Percentiles rank a stretch among this genome's conserved stretches.
These are phyloP conservation scores for Kurtzmaniella natalensis DNA, from an alignment of 1,139 yeast species.

Conservation along the genomic window DNA sequence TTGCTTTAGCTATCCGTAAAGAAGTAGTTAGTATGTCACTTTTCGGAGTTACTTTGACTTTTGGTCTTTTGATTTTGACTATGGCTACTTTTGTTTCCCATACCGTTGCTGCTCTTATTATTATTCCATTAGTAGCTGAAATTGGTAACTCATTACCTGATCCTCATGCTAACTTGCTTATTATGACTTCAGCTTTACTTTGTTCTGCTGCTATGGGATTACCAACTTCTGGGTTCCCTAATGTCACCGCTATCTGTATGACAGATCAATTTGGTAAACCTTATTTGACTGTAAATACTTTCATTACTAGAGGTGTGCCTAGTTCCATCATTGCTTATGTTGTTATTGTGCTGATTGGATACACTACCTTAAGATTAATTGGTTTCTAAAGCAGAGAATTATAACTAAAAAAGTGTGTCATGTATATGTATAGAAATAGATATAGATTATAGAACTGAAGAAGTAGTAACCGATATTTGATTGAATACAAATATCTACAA, in stretches of 20 bases:
- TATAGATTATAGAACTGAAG: not conserved
- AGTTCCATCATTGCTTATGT: constrained; percentile 69
- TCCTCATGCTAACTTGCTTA: constrained; percentile 68
- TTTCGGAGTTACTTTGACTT: constrained; percentile 58
- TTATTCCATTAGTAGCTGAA: constrained; percentile 82
- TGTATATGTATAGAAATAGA: no score
- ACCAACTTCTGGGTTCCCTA: constrained; percentile 96
- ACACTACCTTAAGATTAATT: constrained; percentile 50
- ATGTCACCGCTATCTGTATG: constrained; percentile 91
- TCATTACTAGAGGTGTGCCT: constrained; percentile 86
- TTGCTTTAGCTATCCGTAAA: constrained; percentile 53
- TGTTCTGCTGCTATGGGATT: constrained; percentile 95
- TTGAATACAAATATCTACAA: no score
- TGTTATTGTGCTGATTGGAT: constrained; percentile 75
- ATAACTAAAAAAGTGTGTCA: no score
- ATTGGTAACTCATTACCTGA: constrained; percentile 72
- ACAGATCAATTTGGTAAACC: constrained; percentile 86
- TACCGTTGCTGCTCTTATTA: constrained; percentile 90
- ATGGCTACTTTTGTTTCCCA: constrained; percentile 83
- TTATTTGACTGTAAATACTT: constrained; percentile 75
- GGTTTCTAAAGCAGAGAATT: constrained; percentile 35
- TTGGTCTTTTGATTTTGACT: constrained; percentile 60
- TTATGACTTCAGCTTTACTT: constrained; percentile 79
- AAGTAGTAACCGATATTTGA: no score
- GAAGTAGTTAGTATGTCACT: constrained; percentile 54